Percentiles rank a stretch among this genome's conserved stretches.
Evolutionary conservation across 306 rosid genomes (phyloP).

Genomic region (Cotoneaster glaucophyllus): DNA sequence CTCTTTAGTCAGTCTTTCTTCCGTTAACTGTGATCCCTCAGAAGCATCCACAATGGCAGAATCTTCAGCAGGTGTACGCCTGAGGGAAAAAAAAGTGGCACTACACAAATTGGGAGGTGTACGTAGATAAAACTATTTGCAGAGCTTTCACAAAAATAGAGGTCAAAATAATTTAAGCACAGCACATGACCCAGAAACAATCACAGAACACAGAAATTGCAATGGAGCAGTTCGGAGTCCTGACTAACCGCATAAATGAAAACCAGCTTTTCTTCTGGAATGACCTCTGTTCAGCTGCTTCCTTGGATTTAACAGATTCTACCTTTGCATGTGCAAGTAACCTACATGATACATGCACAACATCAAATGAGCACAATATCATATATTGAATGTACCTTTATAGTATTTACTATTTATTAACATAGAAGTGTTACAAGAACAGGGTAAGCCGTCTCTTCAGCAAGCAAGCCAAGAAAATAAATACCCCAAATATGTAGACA

Average conservation of each 20-base stretch:
- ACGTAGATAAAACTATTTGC: neutral
- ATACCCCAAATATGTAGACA: neutral
- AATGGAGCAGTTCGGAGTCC: neutral
- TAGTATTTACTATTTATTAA: neutral
- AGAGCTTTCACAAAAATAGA: conserved; percentile 1
- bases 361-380: conserved; percentile 10
- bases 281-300: conserved; percentile 76
- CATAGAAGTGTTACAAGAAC: neutral
- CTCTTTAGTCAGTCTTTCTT: conserved; percentile 74
- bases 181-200: conserved; percentile 2
- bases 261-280: conserved; percentile 77
- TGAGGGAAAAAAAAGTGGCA: conserved; percentile 17
- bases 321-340: conserved; percentile 96
- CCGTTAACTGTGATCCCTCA: conserved; percentile 45
- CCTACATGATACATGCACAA: conserved; percentile 36
- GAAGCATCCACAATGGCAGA: conserved; percentile 42
- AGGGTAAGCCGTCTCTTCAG: neutral
- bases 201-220: neutral
- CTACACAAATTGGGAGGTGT: conserved; percentile 3
- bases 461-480: neutral
- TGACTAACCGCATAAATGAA: conserved; percentile 68
- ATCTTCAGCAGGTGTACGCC: conserved; percentile 57
- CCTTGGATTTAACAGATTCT: conserved; percentile 85
- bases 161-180: conserved; percentile 9
- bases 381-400: neutral